Evolutionary conservation across 1,284 basidiomycete species (phyloP).

Genomic region (Cutaneotrichosporon arboriforme): DNA sequence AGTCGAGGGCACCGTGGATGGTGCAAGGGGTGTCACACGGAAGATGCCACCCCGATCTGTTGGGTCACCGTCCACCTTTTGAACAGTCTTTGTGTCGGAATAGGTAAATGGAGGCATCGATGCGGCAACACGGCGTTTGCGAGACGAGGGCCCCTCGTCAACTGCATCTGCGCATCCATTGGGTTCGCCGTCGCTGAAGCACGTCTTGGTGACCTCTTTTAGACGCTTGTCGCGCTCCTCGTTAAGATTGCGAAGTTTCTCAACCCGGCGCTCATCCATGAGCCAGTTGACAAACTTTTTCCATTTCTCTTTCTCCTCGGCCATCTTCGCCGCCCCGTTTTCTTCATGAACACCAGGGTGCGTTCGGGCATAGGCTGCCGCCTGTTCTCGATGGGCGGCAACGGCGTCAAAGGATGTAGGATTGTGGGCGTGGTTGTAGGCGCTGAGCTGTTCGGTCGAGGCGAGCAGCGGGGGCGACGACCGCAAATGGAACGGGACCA

Average conservation of each 20-base stretch:
- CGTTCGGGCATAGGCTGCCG: slow-evolving; percentile 32
- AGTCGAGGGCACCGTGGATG: neutral
- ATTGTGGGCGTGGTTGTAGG: slow-evolving; percentile 39
- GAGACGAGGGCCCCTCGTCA: neutral
- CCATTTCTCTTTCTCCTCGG: slow-evolving; percentile 39
- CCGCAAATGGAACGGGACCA: slow-evolving; percentile 34
- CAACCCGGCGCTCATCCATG: slow-evolving; percentile 40
- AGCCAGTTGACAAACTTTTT: slow-evolving; percentile 44
- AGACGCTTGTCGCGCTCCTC: slow-evolving; percentile 37
- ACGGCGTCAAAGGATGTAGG: slow-evolving; percentile 34
- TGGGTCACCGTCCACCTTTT: slow-evolving; percentile 12
- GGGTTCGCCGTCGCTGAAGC: neutral
- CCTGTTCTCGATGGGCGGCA: slow-evolving; percentile 29
- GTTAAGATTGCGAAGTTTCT: slow-evolving; percentile 35
- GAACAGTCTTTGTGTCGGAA: slow-evolving; percentile 6
- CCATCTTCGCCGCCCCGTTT: slow-evolving; percentile 7
- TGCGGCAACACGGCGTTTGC: slow-evolving; percentile 12
- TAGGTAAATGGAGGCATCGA: slow-evolving; percentile 9
- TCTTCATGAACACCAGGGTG: slow-evolving; percentile 34
- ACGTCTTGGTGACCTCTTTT: slow-evolving; percentile 20
- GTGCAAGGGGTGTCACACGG: slow-evolving; percentile 3
- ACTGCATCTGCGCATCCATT: neutral
- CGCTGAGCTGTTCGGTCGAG: slow-evolving; percentile 27
- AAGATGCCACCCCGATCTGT: slow-evolving; percentile 22
- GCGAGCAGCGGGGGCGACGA: slow-evolving; percentile 37